phyloP scores from a whole-genome alignment of 2,329 filamentous ascomycete genomes.

The Coniochaeta sp. region DNA sequence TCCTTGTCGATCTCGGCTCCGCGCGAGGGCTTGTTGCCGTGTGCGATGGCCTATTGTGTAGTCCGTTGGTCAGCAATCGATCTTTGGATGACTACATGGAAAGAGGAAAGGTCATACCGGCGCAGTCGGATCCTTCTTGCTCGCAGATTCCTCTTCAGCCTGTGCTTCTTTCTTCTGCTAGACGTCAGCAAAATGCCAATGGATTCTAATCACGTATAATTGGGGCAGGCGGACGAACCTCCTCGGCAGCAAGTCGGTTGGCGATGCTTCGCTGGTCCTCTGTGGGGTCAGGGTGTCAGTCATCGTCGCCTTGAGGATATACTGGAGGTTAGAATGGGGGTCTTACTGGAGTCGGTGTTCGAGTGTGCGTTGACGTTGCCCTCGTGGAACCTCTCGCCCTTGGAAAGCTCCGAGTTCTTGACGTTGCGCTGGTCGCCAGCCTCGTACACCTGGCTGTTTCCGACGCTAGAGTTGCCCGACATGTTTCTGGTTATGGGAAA shows the following conservation, averaged over 20 bases:
- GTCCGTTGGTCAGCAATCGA: neutral
- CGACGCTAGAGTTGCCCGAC: slow-evolving; percentile 55
- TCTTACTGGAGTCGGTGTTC: slow-evolving; percentile 63
- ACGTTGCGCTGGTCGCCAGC: slow-evolving; percentile 67
- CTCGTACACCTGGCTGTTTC: slow-evolving; percentile 61
- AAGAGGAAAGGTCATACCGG: slow-evolving; percentile 26
- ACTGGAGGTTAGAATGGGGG: neutral
- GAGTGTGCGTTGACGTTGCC: slow-evolving; percentile 64
- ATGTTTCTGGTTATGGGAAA: slow-evolving; percentile 13
- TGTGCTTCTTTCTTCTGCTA: neutral
- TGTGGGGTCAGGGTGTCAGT: slow-evolving; percentile 15
- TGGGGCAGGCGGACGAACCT: slow-evolving; percentile 29
- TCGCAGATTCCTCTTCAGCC: neutral
- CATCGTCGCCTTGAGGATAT: slow-evolving; percentile 9
- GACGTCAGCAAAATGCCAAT: neutral
- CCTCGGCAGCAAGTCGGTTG: slow-evolving; percentile 61
- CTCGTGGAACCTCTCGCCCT: slow-evolving; percentile 60
- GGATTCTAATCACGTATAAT: neutral
- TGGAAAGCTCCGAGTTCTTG: slow-evolving; percentile 41
- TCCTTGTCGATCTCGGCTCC: slow-evolving; percentile 67
- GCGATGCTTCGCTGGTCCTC: slow-evolving; percentile 67
- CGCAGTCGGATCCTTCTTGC: neutral
- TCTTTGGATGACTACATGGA: neutral
- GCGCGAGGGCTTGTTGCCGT: slow-evolving; percentile 69
- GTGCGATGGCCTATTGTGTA: slow-evolving; percentile 38